A percentile compares a stretch with the other conserved stretches of the same genome.
Conservation (phyloP, 176 grass and related monocot genomes). For the Phoenix roebelenii region DNA sequence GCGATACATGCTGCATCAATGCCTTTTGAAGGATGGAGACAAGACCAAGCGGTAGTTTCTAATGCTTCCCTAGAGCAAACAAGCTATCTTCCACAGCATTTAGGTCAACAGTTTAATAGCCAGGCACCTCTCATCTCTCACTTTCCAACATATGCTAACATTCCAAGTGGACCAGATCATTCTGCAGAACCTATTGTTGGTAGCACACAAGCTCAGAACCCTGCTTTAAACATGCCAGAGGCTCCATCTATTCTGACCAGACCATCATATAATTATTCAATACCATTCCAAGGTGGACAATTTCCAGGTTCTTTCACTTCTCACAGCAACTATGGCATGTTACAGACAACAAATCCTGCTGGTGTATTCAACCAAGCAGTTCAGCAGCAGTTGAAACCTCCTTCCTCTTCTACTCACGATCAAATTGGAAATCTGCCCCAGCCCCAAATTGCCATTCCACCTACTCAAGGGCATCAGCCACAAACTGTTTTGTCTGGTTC, state of each 20-base stretch:
- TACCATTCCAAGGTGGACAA: conserved; percentile 27
- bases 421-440: conserved; percentile 26
- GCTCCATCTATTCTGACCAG: conserved; percentile 20
- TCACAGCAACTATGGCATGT: conserved; percentile 30
- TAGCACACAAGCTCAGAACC: conserved; percentile 34
- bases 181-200: conserved; percentile 30
- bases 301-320: conserved; percentile 14
- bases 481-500: conserved; percentile 32
- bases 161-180: conserved; percentile 25
- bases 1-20: conserved; percentile 20
- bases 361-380: conserved; percentile 16
- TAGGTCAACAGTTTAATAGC: conserved; percentile 34
- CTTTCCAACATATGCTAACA: conserved; percentile 29
- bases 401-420: conserved; percentile 26
- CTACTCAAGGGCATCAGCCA: conserved; percentile 39
- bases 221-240: conserved; percentile 36
- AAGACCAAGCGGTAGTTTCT: conserved; percentile 23
- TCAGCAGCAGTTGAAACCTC: conserved; percentile 26
- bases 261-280: conserved; percentile 15
- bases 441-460: conserved; percentile 16
- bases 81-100: conserved; percentile 18
- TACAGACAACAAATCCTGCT: conserved; percentile 14
- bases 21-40: conserved; percentile 22
- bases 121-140: conserved; percentile 26
- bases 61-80: conserved; percentile 24